Conservation (phyloP, 805 yeast species). For the Candida vaughaniae region DNA sequence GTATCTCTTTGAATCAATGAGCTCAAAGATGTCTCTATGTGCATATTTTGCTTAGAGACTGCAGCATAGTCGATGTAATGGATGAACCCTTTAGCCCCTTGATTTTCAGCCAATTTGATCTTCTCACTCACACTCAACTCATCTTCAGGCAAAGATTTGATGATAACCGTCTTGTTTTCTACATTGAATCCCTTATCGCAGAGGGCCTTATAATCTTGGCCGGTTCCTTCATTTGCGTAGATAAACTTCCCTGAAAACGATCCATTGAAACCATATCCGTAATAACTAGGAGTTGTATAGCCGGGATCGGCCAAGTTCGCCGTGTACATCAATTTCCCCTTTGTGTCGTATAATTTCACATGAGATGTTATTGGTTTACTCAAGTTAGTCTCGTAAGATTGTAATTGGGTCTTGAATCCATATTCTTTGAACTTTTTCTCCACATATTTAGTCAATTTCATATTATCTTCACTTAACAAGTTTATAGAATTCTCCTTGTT, state of each 20-base stretch:
- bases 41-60: background rate
- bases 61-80: constrained; percentile 17
- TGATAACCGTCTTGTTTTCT: constrained; percentile 27
- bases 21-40: background rate
- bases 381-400: constrained; percentile 15
- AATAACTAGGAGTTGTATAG: constrained; percentile 27
- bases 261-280: constrained; percentile 27
- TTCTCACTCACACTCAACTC: constrained; percentile 21
- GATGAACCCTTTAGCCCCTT: constrained; percentile 26
- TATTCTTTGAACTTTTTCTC: constrained; percentile 25
- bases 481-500: constrained; percentile 21
- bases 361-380: constrained; percentile 26
- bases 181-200: constrained; percentile 18
- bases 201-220: constrained; percentile 26
- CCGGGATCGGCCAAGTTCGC: constrained; percentile 17
- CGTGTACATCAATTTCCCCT: constrained; percentile 20
- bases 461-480: constrained; percentile 25
- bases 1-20: constrained; percentile 22
- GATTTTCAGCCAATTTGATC: constrained; percentile 21
- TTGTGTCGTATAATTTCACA: constrained; percentile 23
- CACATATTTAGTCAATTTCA: constrained; percentile 24
- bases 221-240: constrained; percentile 30
- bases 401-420: constrained; percentile 23
- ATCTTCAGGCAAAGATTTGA: constrained; percentile 12
- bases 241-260: constrained; percentile 23